These are phyloP conservation scores for Leavenworthia alabamica DNA, from an alignment of 345 rosid species.

Conservation along the genomic window DNA sequence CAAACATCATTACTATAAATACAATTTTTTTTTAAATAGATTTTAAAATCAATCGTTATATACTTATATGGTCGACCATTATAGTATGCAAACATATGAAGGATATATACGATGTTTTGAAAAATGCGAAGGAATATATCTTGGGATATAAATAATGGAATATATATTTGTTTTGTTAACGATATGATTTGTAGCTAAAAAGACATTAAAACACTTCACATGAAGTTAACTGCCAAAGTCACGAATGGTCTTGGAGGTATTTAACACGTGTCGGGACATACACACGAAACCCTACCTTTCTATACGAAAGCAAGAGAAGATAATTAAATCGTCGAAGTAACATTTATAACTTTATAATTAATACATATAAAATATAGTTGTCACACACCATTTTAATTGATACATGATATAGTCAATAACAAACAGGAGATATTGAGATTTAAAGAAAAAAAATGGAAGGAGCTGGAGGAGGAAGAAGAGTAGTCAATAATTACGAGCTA, in stretches of 20 bases:
- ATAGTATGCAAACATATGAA: neutral
- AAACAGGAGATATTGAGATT: neutral
- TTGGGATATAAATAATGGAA: neutral
- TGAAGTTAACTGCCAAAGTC: slow-evolving; percentile 29
- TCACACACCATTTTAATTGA: slow-evolving; percentile 3
- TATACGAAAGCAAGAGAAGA: slow-evolving; percentile 28
- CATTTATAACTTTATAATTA: slow-evolving; percentile 13
- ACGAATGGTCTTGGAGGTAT: slow-evolving; percentile 16
- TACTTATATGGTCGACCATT: neutral
- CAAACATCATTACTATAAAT: neutral
- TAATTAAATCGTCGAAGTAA: slow-evolving; percentile 26
- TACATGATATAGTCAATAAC: slow-evolving; percentile 21
- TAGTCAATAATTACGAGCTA: slow-evolving; percentile 48
- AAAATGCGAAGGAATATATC: neutral
- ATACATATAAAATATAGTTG: slow-evolving; percentile 14
- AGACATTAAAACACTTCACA: slow-evolving; percentile 20
- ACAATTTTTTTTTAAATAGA: neutral
- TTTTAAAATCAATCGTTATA: neutral
- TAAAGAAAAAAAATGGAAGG: slow-evolving; percentile 41
- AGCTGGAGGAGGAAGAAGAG: slow-evolving; percentile 31
- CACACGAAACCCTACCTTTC: slow-evolving; percentile 32
- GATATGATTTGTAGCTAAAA: slow-evolving; percentile 4
- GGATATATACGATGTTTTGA: neutral
- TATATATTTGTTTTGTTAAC: neutral
- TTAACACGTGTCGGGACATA: slow-evolving; percentile 26